A percentile compares a stretch with the other conserved stretches of the same genome.
Conservation (phyloP, 2,329 filamentous ascomycete species). For the Nakataea oryzae region DNA sequence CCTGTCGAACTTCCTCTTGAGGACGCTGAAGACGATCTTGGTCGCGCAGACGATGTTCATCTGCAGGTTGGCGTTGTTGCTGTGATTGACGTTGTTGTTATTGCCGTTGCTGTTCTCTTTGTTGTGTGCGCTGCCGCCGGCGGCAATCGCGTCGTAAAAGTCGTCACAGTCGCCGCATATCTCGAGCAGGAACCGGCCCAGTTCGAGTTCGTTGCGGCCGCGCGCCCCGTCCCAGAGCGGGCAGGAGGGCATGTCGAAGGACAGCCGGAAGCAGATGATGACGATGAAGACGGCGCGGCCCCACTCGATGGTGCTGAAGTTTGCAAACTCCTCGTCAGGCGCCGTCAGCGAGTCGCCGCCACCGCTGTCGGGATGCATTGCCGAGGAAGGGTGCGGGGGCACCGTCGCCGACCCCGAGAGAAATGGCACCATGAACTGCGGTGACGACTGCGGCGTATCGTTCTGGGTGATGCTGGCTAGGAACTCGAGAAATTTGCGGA, state of each 20-base stretch:
- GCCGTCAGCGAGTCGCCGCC: background rate
- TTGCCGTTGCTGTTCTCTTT: conserved; percentile 4
- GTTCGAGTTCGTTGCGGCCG: conserved; percentile 26
- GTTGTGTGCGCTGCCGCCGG: background rate
- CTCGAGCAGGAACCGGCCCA: conserved; percentile 26
- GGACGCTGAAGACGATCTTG: conserved; percentile 31
- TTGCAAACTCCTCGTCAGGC: conserved; percentile 15
- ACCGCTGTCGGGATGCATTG: background rate
- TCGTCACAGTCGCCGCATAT: conserved; percentile 15
- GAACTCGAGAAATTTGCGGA: conserved; percentile 17
- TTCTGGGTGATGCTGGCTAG: conserved; percentile 4
- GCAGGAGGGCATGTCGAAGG: conserved; percentile 29
- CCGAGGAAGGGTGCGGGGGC: background rate
- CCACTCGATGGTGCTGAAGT: conserved; percentile 32
- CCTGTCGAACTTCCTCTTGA: conserved; percentile 33
- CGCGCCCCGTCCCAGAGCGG: conserved; percentile 24
- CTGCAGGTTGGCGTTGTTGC: conserved; percentile 10
- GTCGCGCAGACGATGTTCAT: conserved; percentile 34
- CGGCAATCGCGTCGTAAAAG: background rate
- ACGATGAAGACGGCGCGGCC: conserved; percentile 26
- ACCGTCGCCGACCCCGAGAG: conserved; percentile 8
- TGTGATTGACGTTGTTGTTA: conserved; percentile 6
- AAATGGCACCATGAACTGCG: background rate
- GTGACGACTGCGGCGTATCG: background rate
- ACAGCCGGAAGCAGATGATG: conserved; percentile 34